Evolutionary conservation across 164 flowering plant species (phyloP), one percentile per base, ranked within the genome.

Genomic region (Vitis rupestris): DNA sequence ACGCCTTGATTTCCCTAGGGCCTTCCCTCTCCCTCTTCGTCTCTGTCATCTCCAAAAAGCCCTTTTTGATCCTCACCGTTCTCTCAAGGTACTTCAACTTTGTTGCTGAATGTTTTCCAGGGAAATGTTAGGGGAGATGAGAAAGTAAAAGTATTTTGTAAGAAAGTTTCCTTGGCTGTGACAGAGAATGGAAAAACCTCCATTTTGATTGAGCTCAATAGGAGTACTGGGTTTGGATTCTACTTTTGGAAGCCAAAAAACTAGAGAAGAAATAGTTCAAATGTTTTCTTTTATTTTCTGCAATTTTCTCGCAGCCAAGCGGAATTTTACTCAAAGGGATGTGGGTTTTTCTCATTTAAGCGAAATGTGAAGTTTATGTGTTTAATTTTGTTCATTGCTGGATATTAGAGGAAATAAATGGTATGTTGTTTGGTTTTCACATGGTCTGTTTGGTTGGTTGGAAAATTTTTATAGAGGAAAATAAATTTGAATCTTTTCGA

Each of bases 1-100:
- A 95, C 84, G 87, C 85, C 47, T 70, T 95, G 83, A 16, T 93
- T 44, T 97, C 99, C 29, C 78, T 95, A 15, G 99, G 99, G 11
- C 99, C 99, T 4, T 85, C 99, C 29, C 84, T 95, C 67, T 78
- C 96, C 9, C 86, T 95, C 71, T 93, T 95, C 86, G 67, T 86
- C 77, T 63, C 93, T 10, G 93, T 95, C 27, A 87, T 95, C 81
- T 81, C 96, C 63, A 84, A 77, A 17, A 93, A 88, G 70, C 99
- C 99, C 75, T 93, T 95, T 71, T 70, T 95, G 72, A 85, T 93
- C 75, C 99, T 93, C 80, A 89, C 92, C 9, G 82, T 91, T 52
- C 92, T 95, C 65, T 90, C 93, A 64, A 93, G 99, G 99, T 92
- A 71, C 15, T 16, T 14, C 55, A 13, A 27, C 10, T 52, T 19